These are phyloP conservation scores for Amphicarpaea edgeworthii DNA, from an alignment of 306 rosid genomes.

Conservation along the genomic window DNA sequence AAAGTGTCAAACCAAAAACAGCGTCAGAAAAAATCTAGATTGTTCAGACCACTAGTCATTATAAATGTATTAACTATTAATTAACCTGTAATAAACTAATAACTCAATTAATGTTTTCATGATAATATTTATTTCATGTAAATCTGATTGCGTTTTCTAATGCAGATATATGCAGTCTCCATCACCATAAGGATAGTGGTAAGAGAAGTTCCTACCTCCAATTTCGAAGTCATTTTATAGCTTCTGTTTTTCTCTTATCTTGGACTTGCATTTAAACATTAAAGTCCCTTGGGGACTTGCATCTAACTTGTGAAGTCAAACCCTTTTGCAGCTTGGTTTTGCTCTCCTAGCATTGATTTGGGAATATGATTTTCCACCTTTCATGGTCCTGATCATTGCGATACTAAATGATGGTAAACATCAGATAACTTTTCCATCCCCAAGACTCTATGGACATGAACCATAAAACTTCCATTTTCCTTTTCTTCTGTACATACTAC, in stretches of 20 bases:
- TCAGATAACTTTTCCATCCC: slow-evolving; percentile 15
- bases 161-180: slow-evolving; percentile 91
- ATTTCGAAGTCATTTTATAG: slow-evolving; percentile 33
- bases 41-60: slow-evolving; percentile 29
- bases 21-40: not conserved
- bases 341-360: slow-evolving; percentile 86
- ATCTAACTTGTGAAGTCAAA: slow-evolving; percentile 39
- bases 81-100: not conserved
- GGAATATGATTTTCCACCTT: slow-evolving; percentile 93
- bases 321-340: slow-evolving; percentile 81
- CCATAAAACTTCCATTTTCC: slow-evolving; percentile 32
- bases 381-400: slow-evolving; percentile 92
- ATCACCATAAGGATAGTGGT: slow-evolving; percentile 93
- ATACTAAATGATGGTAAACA: slow-evolving; percentile 84
- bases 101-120: not conserved
- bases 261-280: not conserved
- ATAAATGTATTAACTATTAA: slow-evolving; percentile 16
- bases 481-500: not conserved
- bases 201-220: slow-evolving; percentile 40
- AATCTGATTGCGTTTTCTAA: slow-evolving; percentile 35
- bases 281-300: slow-evolving; percentile 28
- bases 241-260: slow-evolving; percentile 10
- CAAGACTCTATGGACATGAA: slow-evolving; percentile 8
- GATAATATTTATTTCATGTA: slow-evolving; percentile 24
- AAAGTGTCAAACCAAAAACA: not conserved